Percentiles rank a stretch among this genome's conserved stretches.
Conservation (phyloP, 495 filamentous ascomycete genomes). For the Glutinoglossum americanum region DNA sequence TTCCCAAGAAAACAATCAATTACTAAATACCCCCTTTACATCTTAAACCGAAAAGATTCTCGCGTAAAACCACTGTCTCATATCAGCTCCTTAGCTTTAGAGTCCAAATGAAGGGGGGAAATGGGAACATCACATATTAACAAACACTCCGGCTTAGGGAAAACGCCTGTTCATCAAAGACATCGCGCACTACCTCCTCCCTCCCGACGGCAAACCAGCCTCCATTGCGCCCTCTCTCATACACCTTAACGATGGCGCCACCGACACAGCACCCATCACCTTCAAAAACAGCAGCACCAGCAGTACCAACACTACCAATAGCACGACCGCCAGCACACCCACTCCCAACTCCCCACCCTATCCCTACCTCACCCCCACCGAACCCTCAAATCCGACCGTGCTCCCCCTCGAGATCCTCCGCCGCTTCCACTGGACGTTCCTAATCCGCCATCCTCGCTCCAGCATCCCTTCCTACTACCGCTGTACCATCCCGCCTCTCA, state of each 20-base stretch:
- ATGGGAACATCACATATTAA: not conserved
- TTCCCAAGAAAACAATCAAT: too few species aligned
- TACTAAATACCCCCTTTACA: too few species aligned
- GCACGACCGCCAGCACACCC: not conserved
- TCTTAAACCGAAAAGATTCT: too few species aligned
- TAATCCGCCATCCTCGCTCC: constrained; percentile 78
- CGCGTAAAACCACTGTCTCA: too few species aligned
- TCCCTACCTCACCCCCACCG: too few species aligned
- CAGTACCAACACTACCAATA: not conserved
- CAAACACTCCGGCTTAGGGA: constrained; percentile 24
- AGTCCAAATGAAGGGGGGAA: not conserved
- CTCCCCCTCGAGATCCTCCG: constrained; percentile 45
- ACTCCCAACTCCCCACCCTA: constrained; percentile 23
- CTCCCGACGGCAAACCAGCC: constrained; percentile 43
- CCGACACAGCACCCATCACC: not conserved
- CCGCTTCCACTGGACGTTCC: constrained; percentile 83
- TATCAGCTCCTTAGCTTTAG: too few species aligned
- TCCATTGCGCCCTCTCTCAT: constrained; percentile 55
- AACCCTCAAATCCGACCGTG: constrained; percentile 70
- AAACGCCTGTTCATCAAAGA: constrained; percentile 97
- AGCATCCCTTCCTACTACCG: constrained; percentile 86
- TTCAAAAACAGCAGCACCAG: constrained; percentile 4
- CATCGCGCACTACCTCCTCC: constrained; percentile 73
- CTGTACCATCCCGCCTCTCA: constrained; percentile 81
- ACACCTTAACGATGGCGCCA: constrained; percentile 20